Evolutionary conservation across 768 basidiomycete genomes (phyloP), one percentile per base, ranked within the genome.

Genomic region (Chalciporus pseudorubinellus): DNA sequence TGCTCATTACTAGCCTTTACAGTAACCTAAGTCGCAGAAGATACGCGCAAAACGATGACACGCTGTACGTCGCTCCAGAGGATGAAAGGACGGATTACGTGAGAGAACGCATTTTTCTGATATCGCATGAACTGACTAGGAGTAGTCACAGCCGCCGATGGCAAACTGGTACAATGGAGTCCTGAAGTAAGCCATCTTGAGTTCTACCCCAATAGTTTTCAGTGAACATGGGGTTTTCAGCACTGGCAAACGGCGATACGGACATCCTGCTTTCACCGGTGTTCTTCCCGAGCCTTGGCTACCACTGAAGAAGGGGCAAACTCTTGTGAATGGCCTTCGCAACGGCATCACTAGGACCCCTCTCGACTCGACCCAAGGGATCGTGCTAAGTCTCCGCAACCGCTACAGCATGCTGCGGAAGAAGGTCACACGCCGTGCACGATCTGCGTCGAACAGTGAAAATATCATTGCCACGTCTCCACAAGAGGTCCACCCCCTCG

Each of bases 251-350:
- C 76, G 90, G 44, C 84, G 95, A 38, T 98, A 98, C 59, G 94
- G 91, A 0, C 95, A 98, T 65, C 95, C 95, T 4, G 95, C 93
- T 1, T 77, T 98, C 19, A 92, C 87, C n/a, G 95, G 95, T 2
- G 81, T 89, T 4, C 80, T 98, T 0, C 95, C 95, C 3, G 84
- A 87, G 51, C 95, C 95, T 0, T 98, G 95, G 95, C 79, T 98
- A 3, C 95, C 95, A 2, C 72, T 93, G 46, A 92, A 90, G 72
- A 90, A 85, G 62, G 87, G 84, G 0, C 87, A 92, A 62, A 80
- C 80, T 0, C 77, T 89, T 3, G 82, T 85, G 19, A 92, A 92
- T 57, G 66, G 74, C 41, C 40, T 59, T 48, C 57, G 61, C 40
- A 62, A 62, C 18, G 71, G 71, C 29, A 61, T 72, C 19, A 63